These are phyloP conservation scores for Euphorbia celastroides DNA, from an alignment of 441 rosid species.

Conservation along the genomic window DNA sequence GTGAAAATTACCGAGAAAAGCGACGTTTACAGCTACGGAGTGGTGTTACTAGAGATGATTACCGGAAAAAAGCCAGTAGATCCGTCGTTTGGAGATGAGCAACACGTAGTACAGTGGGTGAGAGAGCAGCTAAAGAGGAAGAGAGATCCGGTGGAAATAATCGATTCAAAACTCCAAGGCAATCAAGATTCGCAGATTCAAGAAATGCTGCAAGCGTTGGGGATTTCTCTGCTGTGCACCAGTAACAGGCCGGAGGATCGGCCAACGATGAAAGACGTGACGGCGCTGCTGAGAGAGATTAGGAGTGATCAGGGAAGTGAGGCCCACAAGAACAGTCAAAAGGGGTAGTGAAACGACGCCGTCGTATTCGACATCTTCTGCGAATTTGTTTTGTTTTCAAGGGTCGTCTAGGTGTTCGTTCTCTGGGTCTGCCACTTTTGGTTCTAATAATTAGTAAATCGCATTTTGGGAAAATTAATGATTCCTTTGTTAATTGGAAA, in stretches of 20 bases:
- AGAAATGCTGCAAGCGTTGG: constrained; percentile 70
- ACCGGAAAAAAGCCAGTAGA: constrained; percentile 62
- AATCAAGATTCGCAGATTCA: constrained; percentile 58
- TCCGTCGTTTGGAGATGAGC: constrained; percentile 53
- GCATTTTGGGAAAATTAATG: not conserved
- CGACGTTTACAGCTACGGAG: constrained; percentile 70
- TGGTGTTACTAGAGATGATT: constrained; percentile 56
- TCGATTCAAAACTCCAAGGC: constrained; percentile 58
- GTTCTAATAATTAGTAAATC: constrained; percentile 24
- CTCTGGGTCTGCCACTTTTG: constrained; percentile 34
- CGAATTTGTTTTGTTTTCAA: constrained; percentile 39
- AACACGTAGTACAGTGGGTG: constrained; percentile 66
- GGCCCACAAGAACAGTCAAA: constrained; percentile 32
- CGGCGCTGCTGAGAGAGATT: constrained; percentile 50
- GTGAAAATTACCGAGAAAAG: constrained; percentile 51
- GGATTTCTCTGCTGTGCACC: constrained; percentile 61
- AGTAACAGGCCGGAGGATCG: constrained; percentile 62
- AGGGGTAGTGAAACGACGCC: constrained; percentile 20
- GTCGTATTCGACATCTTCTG: constrained; percentile 39
- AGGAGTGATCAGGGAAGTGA: constrained; percentile 39
- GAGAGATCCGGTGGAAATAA: constrained; percentile 52
- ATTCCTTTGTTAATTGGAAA: not conserved
- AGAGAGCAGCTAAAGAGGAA: constrained; percentile 54
- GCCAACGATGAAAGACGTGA: constrained; percentile 71
- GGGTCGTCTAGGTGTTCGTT: constrained; percentile 41